These are phyloP conservation scores for Pichia insulana DNA, from an alignment of 805 yeast species.

Conservation along the genomic window DNA sequence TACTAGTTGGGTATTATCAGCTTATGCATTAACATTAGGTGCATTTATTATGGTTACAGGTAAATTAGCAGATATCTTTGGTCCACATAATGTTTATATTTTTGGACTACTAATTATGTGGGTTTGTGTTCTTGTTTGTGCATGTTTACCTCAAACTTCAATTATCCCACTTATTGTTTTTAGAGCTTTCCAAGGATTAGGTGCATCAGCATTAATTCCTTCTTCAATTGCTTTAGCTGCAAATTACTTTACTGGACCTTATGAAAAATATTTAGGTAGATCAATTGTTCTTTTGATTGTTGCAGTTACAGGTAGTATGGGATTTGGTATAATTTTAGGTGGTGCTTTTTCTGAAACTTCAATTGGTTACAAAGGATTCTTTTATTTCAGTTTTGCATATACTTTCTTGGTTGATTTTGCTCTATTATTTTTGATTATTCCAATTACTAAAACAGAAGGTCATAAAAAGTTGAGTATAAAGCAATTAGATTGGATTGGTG, in stretches of 20 bases:
- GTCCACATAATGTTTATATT: constrained; percentile 28
- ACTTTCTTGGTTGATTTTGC: constrained; percentile 14
- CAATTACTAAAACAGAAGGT: constrained; percentile 23
- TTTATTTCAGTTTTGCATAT: constrained; percentile 31
- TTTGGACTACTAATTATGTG: constrained; percentile 14
- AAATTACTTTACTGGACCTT: constrained; percentile 17
- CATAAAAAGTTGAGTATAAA: constrained; percentile 14
- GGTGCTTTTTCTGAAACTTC: constrained; percentile 34
- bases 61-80: constrained; percentile 34
- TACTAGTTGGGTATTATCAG: constrained; percentile 34
- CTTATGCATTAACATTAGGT: constrained; percentile 37
- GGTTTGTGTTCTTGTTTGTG: constrained; percentile 28
- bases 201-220: constrained; percentile 35
- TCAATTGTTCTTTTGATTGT: constrained; percentile 14
- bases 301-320: constrained; percentile 25
- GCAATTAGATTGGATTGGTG: constrained; percentile 32
- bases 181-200: constrained; percentile 38
- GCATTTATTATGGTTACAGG: constrained; percentile 37
- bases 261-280: constrained; percentile 4
- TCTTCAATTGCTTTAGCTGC: constrained; percentile 17
- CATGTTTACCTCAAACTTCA: constrained; percentile 26
- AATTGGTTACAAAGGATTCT: constrained; percentile 33
- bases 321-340: constrained; percentile 34
- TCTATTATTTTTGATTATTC: constrained; percentile 21
- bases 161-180: constrained; percentile 32